A percentile compares a stretch with the other conserved stretches of the same genome.
Evolutionary conservation across 495 filamentous ascomycete genomes (phyloP).

Genomic region (Mycothermus thermophilus): DNA sequence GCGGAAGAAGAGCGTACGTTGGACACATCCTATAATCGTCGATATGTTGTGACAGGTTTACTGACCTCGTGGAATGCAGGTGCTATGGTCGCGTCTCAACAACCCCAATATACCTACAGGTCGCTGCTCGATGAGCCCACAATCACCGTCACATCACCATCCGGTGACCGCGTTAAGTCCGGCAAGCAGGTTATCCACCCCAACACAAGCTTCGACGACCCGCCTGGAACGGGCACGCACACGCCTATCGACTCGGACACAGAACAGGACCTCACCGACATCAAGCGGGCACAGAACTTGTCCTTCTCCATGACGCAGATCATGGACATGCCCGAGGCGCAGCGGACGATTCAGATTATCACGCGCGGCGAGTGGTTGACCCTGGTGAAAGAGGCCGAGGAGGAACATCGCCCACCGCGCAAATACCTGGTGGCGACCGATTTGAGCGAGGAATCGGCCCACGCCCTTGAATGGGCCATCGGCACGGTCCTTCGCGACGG

Average conservation of each 20-base stretch:
- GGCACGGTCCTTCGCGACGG: conserved; percentile 90
- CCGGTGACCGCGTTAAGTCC: conserved; percentile 38
- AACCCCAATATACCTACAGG: conserved; percentile 26
- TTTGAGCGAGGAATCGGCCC: conserved; percentile 80
- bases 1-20: conserved; percentile 68
- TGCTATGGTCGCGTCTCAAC: conserved; percentile 22
- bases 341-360: conserved; percentile 75
- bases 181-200: conserved; percentile 63
- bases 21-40: background rate
- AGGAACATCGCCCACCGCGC: conserved; percentile 60
- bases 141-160: conserved; percentile 49
- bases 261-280: conserved; percentile 70
- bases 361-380: conserved; percentile 69
- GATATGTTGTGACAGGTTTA: too few relatives aligned
- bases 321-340: conserved; percentile 54
- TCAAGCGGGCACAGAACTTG: conserved; percentile 73
- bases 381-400: conserved; percentile 58
- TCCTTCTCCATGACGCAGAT: conserved; percentile 67
- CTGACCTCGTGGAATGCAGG: conserved; percentile 20
- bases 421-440: conserved; percentile 91
- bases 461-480: conserved; percentile 93
- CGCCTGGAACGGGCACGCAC: conserved; percentile 47
- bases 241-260: conserved; percentile 79
- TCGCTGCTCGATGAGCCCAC: conserved; percentile 50
- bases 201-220: conserved; percentile 60